These are phyloP conservation scores for Aphanomyces invadans DNA, from an alignment of 352 stramenopile genomes.

Conservation along the genomic window DNA sequence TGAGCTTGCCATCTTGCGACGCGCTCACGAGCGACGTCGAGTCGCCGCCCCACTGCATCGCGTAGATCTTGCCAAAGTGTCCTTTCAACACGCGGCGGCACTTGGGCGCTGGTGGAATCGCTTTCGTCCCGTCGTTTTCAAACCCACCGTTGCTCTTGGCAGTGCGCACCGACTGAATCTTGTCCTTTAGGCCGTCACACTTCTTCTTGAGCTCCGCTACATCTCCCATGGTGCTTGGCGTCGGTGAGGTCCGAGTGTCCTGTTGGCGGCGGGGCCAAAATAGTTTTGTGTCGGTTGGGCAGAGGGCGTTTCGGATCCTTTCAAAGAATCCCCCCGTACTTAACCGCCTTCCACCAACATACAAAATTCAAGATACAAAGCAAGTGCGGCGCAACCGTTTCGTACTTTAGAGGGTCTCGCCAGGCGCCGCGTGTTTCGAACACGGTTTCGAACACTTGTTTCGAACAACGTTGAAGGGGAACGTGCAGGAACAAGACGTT, in stretches of 20 bases:
- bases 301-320: constrained; percentile 9
- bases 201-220: constrained; percentile 80
- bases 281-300: constrained; percentile 17
- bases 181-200: constrained; percentile 78
- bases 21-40: constrained; percentile 86
- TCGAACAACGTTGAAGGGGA: neutral
- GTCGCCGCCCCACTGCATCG: constrained; percentile 97
- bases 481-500: neutral
- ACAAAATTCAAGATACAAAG: neutral
- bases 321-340: neutral
- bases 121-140: constrained; percentile 58
- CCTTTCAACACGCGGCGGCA: constrained; percentile 93
- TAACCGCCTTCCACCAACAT: neutral
- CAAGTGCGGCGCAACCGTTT: neutral
- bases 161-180: constrained; percentile 77
- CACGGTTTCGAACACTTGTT: neutral
- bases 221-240: constrained; percentile 45
- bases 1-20: constrained; percentile 98
- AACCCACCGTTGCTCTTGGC: constrained; percentile 73
- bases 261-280: neutral
- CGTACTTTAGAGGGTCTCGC: neutral
- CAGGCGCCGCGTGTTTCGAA: neutral
- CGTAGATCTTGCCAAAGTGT: constrained; percentile 99
- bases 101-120: constrained; percentile 83
- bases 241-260: neutral